Evolutionary conservation across 495 filamentous ascomycete genomes (phyloP), one percentile per base, ranked within the genome.

Genomic region (Hypoxylon trugodes): DNA sequence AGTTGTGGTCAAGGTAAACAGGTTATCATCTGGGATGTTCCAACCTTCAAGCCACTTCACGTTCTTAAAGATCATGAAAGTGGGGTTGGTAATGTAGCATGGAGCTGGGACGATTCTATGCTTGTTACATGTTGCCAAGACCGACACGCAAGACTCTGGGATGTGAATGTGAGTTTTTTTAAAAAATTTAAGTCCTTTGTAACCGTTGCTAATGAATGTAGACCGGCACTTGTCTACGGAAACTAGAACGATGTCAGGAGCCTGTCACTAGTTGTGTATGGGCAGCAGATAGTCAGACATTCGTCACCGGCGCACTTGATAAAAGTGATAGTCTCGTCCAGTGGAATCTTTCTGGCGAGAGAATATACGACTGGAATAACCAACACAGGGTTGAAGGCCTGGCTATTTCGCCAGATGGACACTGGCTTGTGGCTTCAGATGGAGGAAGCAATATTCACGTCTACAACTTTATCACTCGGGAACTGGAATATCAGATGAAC

Each of bases 71-170:
- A 88, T 4, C 89, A 93, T 66, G 78, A 82, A 1, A 77, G 79
- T 2, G 84, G 87, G 6, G 87, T 97, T 32, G 84, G 87, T 36
- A 89, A 92, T 64, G 74, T 95, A 2, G 80, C 90, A 3, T 99
- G 95, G 95, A 96, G 92, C 74, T 93, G 93, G 4, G 92, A 98
- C 77, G 90, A 96, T 72, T 81, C 83, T 0, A 90, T 89, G 69
- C 76, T 99, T 2, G 86, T 97, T 26, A 93, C 87, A 13, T 96
- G 93, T 69, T 87, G 87, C 5, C 81, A 85, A 67, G 91, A 96
- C 70, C 83, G 79, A 10, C 85, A 82, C 55, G 92, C 91, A 6
- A 84, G 87, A 56, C 74, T 97, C 56, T 98, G 91, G 91, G 86
- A 92, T 74, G 79, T 84, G 7, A 81, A 84, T 67, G 92, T 96